Evolutionary conservation across 2,329 filamentous ascomycete species (phyloP).

Genomic region (Pseudocercospora crystallina): DNA sequence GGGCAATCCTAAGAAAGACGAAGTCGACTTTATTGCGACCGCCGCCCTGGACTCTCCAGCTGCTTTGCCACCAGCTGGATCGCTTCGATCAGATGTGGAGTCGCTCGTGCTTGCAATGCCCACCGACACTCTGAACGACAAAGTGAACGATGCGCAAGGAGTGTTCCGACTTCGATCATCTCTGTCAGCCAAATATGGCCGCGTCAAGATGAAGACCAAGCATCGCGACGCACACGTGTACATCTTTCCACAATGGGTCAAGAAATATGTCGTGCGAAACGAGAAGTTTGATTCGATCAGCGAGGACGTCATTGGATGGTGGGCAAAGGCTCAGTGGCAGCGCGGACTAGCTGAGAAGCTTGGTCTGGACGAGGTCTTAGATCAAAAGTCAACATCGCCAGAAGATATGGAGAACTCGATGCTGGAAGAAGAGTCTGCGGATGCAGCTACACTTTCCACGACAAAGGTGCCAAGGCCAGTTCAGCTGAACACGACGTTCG

Average conservation of each 20-base stretch:
- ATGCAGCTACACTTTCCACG: constrained; percentile 41
- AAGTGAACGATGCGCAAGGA: constrained; percentile 71
- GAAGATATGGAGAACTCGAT: constrained; percentile 27
- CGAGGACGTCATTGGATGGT: constrained; percentile 91
- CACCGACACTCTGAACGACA: constrained; percentile 83
- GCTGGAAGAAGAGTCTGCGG: constrained; percentile 24
- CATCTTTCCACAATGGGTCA: constrained; percentile 86
- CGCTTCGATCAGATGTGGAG: constrained; percentile 67
- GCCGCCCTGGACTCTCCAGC: constrained; percentile 62
- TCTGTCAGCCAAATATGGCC: constrained; percentile 66
- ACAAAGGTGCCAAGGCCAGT: constrained; percentile 52
- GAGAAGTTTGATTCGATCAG: constrained; percentile 82
- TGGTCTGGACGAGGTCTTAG: constrained; percentile 66
- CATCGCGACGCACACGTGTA: constrained; percentile 94
- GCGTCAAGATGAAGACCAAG: constrained; percentile 75
- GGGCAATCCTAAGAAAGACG: constrained; percentile 75
- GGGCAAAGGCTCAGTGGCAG: constrained; percentile 94
- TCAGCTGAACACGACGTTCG: constrained; percentile 43
- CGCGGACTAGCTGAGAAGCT: constrained; percentile 76
- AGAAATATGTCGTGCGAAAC: constrained; percentile 78
- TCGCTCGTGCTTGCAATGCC: constrained; percentile 83
- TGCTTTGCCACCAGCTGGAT: constrained; percentile 61
- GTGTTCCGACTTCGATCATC: constrained; percentile 73
- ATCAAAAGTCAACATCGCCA: constrained; percentile 37
- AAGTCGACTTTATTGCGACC: constrained; percentile 87